phyloP scores from a whole-genome alignment of 1,284 basidiomycete genomes.

The Inonotus obliquus region DNA sequence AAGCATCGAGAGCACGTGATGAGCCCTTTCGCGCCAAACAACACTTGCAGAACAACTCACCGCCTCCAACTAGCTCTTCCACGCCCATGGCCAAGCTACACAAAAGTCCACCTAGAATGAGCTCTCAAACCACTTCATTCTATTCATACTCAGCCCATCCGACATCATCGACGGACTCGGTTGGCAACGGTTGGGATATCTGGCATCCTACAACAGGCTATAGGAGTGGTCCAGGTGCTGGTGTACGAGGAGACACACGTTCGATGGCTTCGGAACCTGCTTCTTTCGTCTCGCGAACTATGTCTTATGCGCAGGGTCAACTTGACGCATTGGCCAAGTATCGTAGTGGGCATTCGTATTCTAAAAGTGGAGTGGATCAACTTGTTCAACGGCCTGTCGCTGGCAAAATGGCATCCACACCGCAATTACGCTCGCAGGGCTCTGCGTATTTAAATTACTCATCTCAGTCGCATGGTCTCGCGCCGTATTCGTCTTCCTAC shows the following conservation, averaged over 20 bases:
- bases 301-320: background rate
- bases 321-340: background rate
- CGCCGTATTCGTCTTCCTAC: background rate
- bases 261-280: background rate
- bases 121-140: background rate
- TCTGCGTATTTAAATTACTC: background rate
- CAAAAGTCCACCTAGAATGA: background rate
- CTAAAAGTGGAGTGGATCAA: too few relatives aligned
- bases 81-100: background rate
- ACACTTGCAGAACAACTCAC: background rate
- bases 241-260: too few relatives aligned
- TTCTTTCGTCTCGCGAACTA: background rate
- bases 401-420: background rate
- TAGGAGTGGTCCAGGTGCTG: too few relatives aligned
- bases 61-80: background rate
- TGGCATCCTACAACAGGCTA: background rate
- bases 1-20: background rate
- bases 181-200: background rate
- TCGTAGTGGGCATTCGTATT: background rate
- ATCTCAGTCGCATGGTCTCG: background rate
- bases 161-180: background rate
- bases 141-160: too few relatives aligned
- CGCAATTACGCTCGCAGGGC: background rate
- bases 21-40: background rate
- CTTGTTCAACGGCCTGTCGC: background rate